Conservation (phyloP, 2,329 filamentous ascomycete genomes). For the Aspergillus nomiae region DNA sequence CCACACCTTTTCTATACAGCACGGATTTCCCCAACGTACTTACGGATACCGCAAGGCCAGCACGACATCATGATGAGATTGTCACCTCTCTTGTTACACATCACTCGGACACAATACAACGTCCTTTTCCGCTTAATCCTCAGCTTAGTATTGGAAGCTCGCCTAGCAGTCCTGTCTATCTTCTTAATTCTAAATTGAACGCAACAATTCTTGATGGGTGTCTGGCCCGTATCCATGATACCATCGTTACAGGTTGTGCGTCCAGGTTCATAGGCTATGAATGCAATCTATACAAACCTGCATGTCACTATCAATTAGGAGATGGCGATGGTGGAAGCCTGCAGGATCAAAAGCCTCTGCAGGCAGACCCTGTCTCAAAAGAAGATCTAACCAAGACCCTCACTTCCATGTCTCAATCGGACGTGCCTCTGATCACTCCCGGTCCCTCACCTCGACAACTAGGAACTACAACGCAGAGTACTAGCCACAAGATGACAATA, state of each 20-base stretch:
- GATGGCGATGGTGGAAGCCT: background rate
- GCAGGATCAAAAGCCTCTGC: background rate
- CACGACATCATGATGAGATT: background rate
- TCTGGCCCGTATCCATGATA: conserved; percentile 21
- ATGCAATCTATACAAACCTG: conserved; percentile 22
- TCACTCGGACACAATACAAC: background rate
- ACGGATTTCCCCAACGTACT: background rate
- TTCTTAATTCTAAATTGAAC: conserved; percentile 27
- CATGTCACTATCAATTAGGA: conserved; percentile 19
- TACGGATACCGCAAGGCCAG: background rate
- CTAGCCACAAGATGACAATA: background rate
- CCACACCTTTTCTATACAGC: background rate
- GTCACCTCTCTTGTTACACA: background rate
- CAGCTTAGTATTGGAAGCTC: conserved; percentile 13
- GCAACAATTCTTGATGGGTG: conserved; percentile 20
- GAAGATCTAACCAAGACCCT: background rate
- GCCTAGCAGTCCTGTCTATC: conserved; percentile 21
- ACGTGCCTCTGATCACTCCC: background rate
- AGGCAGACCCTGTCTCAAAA: background rate
- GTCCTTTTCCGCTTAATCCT: background rate
- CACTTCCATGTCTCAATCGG: background rate
- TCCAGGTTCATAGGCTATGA: conserved; percentile 24
- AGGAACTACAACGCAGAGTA: background rate
- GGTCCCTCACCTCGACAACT: background rate
- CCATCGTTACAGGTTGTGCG: conserved; percentile 21